These are phyloP conservation scores for Spizellomyces sp. DNA, from an alignment of 192 early-diverging fungal genomes.

Conservation along the genomic window DNA sequence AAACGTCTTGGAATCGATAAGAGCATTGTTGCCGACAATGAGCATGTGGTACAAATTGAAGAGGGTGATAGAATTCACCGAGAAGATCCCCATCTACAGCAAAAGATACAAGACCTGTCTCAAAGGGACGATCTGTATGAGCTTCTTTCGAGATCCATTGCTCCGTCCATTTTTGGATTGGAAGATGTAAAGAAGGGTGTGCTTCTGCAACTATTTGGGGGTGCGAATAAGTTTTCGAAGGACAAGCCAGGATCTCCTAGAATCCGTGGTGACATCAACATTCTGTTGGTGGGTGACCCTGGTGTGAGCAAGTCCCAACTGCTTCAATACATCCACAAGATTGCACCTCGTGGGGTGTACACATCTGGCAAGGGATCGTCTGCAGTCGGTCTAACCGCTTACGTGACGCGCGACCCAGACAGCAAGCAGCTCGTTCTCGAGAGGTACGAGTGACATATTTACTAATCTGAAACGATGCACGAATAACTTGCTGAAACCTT, in stretches of 20 bases:
- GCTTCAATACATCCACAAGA: slow-evolving; percentile 85
- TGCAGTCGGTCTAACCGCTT: slow-evolving; percentile 95
- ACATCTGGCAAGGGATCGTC: slow-evolving; percentile 97
- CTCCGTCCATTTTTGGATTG: slow-evolving; percentile 93
- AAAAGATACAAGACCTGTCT: slow-evolving; percentile 65
- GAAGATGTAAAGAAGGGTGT: slow-evolving; percentile 99
- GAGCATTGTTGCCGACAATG: slow-evolving; percentile 52
- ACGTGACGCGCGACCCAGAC: slow-evolving; percentile 93
- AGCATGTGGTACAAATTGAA: slow-evolving; percentile 53
- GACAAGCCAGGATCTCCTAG: slow-evolving; percentile 61
- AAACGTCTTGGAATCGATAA: slow-evolving; percentile 67
- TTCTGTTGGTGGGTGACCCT: slow-evolving; percentile 94
- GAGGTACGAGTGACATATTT: slow-evolving; percentile 45
- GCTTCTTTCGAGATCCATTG: slow-evolving; percentile 77
- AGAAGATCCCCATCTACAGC: slow-evolving; percentile 55
- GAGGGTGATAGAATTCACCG: slow-evolving; percentile 38
- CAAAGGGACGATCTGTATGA: slow-evolving; percentile 76
- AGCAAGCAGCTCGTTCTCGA: slow-evolving; percentile 94
- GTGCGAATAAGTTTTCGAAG: slow-evolving; percentile 79
- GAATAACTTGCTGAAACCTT: slow-evolving; percentile 12
- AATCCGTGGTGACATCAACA: slow-evolving; percentile 88
- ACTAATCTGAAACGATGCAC: not conserved
- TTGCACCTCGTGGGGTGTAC: slow-evolving; percentile 94
- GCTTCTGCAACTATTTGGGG: slow-evolving; percentile 94
- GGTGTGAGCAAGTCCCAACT: slow-evolving; percentile 96